phyloP scores from a whole-genome alignment of 2,329 filamentous ascomycete species.

The Periconia sp. region DNA sequence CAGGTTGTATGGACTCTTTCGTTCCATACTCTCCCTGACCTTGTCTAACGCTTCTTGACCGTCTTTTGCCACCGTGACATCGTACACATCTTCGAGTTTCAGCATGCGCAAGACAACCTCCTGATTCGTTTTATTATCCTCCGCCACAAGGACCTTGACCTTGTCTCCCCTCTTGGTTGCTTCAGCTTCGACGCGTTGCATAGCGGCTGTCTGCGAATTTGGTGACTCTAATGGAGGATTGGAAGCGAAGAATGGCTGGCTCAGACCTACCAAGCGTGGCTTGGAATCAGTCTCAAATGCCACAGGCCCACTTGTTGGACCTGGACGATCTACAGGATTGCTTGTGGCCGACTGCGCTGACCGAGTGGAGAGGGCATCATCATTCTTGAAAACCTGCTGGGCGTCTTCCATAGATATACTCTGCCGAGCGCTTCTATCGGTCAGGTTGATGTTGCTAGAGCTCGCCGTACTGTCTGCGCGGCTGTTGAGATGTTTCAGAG shows the following conservation, averaged over 20 bases:
- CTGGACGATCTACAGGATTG: constrained; percentile 24
- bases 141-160: constrained; percentile 83
- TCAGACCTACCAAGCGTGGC: constrained; percentile 81
- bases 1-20: constrained; percentile 75
- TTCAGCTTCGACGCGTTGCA: constrained; percentile 70
- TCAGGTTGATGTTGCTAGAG: constrained; percentile 38
- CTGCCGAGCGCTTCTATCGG: constrained; percentile 28
- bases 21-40: constrained; percentile 82
- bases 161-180: constrained; percentile 62
- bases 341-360: constrained; percentile 41
- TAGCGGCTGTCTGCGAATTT: constrained; percentile 68
- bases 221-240: constrained; percentile 56
- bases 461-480: constrained; percentile 61
- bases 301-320: constrained; percentile 32
- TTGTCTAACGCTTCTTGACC: constrained; percentile 83
- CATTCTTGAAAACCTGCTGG: constrained; percentile 21
- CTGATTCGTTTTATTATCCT: constrained; percentile 67
- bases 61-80: constrained; percentile 82
- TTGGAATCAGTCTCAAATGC: constrained; percentile 67
- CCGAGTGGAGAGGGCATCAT: constrained; percentile 38
- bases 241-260: constrained; percentile 77
- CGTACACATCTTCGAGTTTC: constrained; percentile 80
- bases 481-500: constrained; percentile 76
- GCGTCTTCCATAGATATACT: constrained; percentile 35
- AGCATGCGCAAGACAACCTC: constrained; percentile 65